Conservation (phyloP, 805 yeast species). For the Wickerhamiella shivajii region DNA sequence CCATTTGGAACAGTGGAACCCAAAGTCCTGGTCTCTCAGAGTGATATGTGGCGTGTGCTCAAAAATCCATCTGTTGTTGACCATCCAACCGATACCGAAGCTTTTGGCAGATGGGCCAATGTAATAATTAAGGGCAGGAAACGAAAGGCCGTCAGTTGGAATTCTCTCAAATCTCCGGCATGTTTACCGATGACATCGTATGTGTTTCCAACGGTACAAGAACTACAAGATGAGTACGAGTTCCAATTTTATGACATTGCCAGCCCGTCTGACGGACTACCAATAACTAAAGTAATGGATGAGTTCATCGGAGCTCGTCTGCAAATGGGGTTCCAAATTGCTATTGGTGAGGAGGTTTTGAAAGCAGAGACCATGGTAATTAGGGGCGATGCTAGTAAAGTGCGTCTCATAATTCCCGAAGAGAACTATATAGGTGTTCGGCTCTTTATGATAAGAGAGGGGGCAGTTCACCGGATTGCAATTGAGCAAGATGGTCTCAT, state of each 20-base stretch:
- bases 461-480: conserved; percentile 72
- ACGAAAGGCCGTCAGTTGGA: conserved; percentile 72
- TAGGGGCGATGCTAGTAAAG: conserved; percentile 37
- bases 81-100: conserved; percentile 39
- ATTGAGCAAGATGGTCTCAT: conserved; percentile 59
- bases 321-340: conserved; percentile 79
- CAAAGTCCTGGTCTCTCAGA: conserved; percentile 3
- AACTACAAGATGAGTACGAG: conserved; percentile 57
- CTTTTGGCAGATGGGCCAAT: conserved; percentile 82
- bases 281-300: conserved; percentile 50
- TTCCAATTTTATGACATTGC: conserved; percentile 59
- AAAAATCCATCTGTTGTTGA: conserved; percentile 50
- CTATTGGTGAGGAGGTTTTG: conserved; percentile 54
- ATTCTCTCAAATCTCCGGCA: conserved; percentile 85
- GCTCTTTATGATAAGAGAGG: conserved; percentile 61
- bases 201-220: conserved; percentile 55
- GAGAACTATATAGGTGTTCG: conserved; percentile 40
- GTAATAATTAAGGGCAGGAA: conserved; percentile 65
- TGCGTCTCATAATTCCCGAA: conserved; percentile 43
- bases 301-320: conserved; percentile 79
- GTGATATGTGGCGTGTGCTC: conserved; percentile 43
- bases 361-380: conserved; percentile 49
- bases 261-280: conserved; percentile 45
- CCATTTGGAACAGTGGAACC: too few species aligned
- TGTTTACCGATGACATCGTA: conserved; percentile 73